Conservation (phyloP, 1,284 basidiomycete species). For the Veloporphyrellus conicus region DNA sequence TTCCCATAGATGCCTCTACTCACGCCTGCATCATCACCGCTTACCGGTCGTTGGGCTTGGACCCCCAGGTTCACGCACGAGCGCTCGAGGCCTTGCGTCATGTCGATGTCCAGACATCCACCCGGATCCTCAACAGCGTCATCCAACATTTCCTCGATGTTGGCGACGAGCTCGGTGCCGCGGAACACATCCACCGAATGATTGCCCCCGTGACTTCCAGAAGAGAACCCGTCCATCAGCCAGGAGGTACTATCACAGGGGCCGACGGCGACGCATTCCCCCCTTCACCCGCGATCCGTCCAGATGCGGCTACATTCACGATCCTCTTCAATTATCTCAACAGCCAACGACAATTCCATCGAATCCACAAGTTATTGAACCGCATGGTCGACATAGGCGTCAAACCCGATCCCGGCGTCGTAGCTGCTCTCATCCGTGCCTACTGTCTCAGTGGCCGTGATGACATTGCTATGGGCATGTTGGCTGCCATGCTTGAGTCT, state of each 20-base stretch:
- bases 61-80: conserved; percentile 49
- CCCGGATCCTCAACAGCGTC: conserved; percentile 58
- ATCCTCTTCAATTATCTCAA: conserved; percentile 59
- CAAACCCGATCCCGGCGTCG: conserved; percentile 43
- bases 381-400: conserved; percentile 45
- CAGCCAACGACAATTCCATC: conserved; percentile 42
- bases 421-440: conserved; percentile 53
- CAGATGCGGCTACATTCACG: conserved; percentile 59
- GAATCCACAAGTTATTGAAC: conserved; percentile 45
- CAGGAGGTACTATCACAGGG: conserved; percentile 35
- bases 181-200: conserved; percentile 50
- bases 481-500: conserved; percentile 43
- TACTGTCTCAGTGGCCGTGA: conserved; percentile 48
- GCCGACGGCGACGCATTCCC: conserved; percentile 28
- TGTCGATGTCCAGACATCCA: conserved; percentile 40
- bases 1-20: conserved; percentile 51
- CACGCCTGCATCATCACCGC: conserved; percentile 55
- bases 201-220: conserved; percentile 38
- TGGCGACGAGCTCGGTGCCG: conserved; percentile 46
- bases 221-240: conserved; percentile 16
- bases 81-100: conserved; percentile 46
- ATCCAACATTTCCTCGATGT: conserved; percentile 56
- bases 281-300: conserved; percentile 28
- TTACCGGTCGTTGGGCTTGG: conserved; percentile 58
- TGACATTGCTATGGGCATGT: conserved; percentile 46